Conservation (phyloP, 495 filamentous ascomycete genomes). For the Astrocystis sublimbata region DNA sequence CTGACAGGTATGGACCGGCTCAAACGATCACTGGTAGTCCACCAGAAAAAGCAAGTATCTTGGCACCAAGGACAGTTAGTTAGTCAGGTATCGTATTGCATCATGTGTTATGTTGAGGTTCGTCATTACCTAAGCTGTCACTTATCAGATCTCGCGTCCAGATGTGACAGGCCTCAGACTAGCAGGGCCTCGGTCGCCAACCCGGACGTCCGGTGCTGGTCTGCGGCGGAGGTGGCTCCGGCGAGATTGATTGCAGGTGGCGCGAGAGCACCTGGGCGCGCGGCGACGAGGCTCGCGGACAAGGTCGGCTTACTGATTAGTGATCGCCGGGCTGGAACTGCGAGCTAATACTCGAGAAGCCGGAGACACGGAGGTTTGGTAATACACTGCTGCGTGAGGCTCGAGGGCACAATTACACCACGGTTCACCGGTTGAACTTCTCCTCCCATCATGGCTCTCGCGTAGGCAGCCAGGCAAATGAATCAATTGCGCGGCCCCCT, state of each 20-base stretch:
- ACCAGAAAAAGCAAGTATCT: no score
- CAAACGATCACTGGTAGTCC: no score
- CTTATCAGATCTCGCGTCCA: not conserved
- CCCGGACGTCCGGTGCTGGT: not conserved
- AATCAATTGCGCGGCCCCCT: not conserved
- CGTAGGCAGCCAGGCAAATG: not conserved
- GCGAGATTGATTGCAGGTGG: not conserved
- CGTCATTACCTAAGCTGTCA: not conserved
- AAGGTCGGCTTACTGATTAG: conserved; percentile 9
- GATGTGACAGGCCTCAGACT: not conserved
- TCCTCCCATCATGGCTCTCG: not conserved
- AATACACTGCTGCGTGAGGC: not conserved
- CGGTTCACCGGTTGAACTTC: conserved; percentile 4
- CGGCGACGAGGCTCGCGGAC: not conserved
- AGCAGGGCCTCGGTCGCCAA: not conserved
- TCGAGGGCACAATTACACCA: not conserved
- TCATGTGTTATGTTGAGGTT: no score
- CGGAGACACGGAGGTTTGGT: conserved; percentile 1
- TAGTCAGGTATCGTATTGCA: not conserved
- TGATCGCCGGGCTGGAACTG: not conserved
- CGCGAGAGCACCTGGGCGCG: not conserved
- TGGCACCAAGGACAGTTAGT: not conserved
- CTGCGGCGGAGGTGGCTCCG: not conserved
- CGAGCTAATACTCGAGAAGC: not conserved
- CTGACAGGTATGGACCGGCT: not conserved